phyloP scores from a whole-genome alignment of 129 eudicot species.

The Chrysanthemum makinoi region DNA sequence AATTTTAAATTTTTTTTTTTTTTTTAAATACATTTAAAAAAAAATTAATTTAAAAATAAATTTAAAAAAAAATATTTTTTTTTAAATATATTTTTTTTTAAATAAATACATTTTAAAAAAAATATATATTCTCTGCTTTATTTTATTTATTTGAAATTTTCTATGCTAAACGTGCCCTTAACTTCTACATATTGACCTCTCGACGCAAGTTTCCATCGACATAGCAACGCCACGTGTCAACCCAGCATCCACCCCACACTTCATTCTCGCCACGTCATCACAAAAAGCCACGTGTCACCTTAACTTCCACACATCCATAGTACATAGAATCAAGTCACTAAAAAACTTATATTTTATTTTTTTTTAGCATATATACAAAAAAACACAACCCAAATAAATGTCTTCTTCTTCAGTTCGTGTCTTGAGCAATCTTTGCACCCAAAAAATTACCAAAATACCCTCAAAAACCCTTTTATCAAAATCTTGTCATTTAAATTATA shows the following conservation, averaged over 20 bases:
- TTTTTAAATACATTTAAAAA: too few relatives aligned
- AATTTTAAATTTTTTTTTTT: too few relatives aligned
- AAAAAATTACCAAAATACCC: conserved; percentile 14
- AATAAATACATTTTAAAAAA: too few relatives aligned
- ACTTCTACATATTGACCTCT: too few relatives aligned
- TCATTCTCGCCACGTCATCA: conserved; percentile 25
- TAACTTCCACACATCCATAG: conserved; percentile 17
- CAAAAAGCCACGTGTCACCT: conserved; percentile 17
- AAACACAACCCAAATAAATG: conserved; percentile 31
- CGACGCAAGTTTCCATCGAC: too few relatives aligned
- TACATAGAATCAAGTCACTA: not conserved
- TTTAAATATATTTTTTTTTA: too few relatives aligned
- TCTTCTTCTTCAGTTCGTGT: conserved; percentile 37
- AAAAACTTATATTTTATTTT: not conserved
- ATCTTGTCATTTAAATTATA: conserved; percentile 10
- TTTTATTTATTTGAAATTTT: too few relatives aligned
- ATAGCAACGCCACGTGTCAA: too few relatives aligned
- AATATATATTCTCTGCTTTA: too few relatives aligned
- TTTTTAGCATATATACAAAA: conserved; percentile 6
- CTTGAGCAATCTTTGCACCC: conserved; percentile 12
- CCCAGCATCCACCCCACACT: not conserved
- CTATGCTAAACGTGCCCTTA: too few relatives aligned
- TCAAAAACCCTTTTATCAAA: conserved; percentile 22
- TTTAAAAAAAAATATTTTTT: too few relatives aligned
- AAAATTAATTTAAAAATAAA: too few relatives aligned